Evolutionary conservation across 306 rosid genomes (phyloP).

Genomic region (Quercus parvula): DNA sequence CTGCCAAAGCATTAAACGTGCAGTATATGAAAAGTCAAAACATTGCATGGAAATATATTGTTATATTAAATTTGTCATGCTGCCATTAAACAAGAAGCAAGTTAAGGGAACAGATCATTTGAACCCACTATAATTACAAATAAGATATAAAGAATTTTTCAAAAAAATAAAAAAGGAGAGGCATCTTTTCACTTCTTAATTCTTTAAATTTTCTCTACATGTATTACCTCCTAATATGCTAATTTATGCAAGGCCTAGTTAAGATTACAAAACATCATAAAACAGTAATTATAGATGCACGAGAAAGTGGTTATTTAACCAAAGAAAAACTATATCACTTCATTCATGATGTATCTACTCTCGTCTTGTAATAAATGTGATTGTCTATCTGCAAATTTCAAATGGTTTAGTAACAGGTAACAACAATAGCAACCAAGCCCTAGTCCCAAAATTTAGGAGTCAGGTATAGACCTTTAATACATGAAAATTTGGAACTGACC

Average conservation of each 20-base stretch:
- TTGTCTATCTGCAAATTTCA: background rate
- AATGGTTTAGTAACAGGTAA: background rate
- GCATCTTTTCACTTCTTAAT: background rate
- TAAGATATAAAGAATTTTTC: background rate
- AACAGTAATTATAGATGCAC: background rate
- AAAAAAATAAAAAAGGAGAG: background rate
- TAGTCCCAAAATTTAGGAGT: no score
- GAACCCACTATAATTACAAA: background rate
- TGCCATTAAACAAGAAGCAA: background rate
- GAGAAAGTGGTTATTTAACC: background rate
- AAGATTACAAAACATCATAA: background rate
- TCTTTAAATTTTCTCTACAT: background rate
- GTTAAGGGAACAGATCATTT: background rate
- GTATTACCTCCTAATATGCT: background rate
- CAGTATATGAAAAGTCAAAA: background rate
- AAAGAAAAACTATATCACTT: background rate
- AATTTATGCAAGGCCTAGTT: background rate
- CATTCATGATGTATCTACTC: background rate
- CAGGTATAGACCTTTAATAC: no score
- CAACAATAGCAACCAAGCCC: background rate
- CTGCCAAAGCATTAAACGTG: background rate
- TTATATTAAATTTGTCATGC: background rate
- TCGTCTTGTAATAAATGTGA: background rate
- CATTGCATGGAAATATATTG: background rate
- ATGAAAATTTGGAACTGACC: no score